Base-by-base conservation (phyloP, 2,329 filamentous ascomycete genomes). In the Neoarthrinium moseri region DNA sequence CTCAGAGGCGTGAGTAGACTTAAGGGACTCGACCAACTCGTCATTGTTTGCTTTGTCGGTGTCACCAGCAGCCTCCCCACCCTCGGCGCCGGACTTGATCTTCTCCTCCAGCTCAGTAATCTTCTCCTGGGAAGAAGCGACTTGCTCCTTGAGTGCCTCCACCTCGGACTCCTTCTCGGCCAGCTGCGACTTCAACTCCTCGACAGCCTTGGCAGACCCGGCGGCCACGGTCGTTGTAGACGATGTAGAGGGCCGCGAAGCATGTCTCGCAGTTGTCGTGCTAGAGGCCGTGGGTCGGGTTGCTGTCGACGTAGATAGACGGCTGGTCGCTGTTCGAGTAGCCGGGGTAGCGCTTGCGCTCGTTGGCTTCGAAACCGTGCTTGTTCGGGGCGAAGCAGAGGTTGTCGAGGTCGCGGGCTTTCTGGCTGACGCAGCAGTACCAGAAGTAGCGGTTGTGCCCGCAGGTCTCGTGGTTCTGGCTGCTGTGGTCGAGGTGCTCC, bases 131-230 rank as follows among this genome's bases (percentile, higher is more conserved):
- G 78, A 80, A 7, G 73, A 64, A 47, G 73, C 66, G 39, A 85
- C 73, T 54, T 84, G 75, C 5, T 70, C 68, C 60, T 79, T 81
- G 23, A 85, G 71, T 11, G 74, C 64, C 44, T 77, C 72, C 8
- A 84, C 76, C 56, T 83, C 77, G 6, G 72, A 62, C 56, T 84
- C 80, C 51, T 78, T 81, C 24, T 78, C 72, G 4, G 71, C 69
- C 18, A 86, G 68, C 63, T 83, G 83, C 6, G 70, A 62, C 67
- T 81, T 84, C 34, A 86, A 69, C 36, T 80, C 75, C 40, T 84
- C 81, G 4, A 80, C 66, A 56, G 81, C 80, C 64, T 80, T 83
- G 17, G 73, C 60, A 6, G 72, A 69, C 13, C 69, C 61, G 18
- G 72, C 68, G 26, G 70, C 62, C 33, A 67, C 65, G 15, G 64